Evolutionary conservation across 805 yeast genomes (phyloP).

Genomic region (Candida parachauliodes): DNA sequence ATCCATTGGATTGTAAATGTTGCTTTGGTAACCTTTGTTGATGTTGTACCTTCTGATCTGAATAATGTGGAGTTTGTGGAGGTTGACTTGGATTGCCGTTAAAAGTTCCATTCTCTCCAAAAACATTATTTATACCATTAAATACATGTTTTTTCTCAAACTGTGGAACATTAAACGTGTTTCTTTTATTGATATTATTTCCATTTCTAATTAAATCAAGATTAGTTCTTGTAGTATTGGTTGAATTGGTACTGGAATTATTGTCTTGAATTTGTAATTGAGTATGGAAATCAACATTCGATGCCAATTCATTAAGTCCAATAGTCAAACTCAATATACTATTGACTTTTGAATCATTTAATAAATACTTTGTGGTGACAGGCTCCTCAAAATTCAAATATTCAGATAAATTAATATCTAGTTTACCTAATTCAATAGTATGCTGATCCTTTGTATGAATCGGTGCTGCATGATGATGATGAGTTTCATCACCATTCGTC

Average conservation of each 20-base stretch:
- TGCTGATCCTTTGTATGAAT: constrained; percentile 1
- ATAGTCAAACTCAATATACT: constrained; percentile 66
- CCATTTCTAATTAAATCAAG: neutral
- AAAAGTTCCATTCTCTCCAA: constrained; percentile 11
- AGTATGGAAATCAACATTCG: constrained; percentile 39
- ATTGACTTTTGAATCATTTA: constrained; percentile 78
- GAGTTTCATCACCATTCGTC: constrained; percentile 19
- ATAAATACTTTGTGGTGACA: constrained; percentile 57
- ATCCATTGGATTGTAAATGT: neutral
- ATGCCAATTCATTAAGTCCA: constrained; percentile 43
- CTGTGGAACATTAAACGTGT: constrained; percentile 33
- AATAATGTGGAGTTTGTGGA: neutral
- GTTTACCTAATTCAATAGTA: constrained; percentile 53
- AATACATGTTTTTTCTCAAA: constrained; percentile 43
- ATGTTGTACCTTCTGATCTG: neutral
- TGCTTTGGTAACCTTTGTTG: neutral
- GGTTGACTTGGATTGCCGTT: constrained; percentile 6
- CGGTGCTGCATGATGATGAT: constrained; percentile 9
- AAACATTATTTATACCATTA: constrained; percentile 47
- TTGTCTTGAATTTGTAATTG: constrained; percentile 34
- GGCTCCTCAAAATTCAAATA: constrained; percentile 55
- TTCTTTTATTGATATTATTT: neutral
- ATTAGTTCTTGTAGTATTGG: neutral
- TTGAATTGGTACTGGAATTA: constrained; percentile 6
- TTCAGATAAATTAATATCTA: constrained; percentile 69